Conservation (phyloP, 1,139 yeast species). For the Saccharomyces pastorianus region DNA sequence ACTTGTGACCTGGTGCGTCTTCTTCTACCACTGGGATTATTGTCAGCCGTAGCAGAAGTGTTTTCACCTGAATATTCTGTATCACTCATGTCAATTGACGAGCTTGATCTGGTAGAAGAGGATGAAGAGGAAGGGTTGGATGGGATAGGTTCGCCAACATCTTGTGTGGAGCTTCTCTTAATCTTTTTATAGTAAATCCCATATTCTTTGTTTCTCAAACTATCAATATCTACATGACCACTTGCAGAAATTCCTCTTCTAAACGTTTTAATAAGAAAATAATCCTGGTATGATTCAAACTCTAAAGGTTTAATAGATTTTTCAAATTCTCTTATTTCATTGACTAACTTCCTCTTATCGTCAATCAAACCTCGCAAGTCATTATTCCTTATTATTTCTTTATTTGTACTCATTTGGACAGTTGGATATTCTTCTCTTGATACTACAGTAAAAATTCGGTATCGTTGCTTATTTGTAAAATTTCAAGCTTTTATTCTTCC, state of each 20-base stretch:
- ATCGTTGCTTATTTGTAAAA: too few relatives aligned
- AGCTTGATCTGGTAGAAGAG: not conserved
- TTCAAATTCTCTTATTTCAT: slow-evolving; percentile 14
- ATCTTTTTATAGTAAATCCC: slow-evolving; percentile 23
- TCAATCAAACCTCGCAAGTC: not conserved
- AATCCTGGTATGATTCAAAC: slow-evolving; percentile 31
- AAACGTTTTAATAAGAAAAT: slow-evolving; percentile 24
- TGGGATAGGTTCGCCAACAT: not conserved
- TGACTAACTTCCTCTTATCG: slow-evolving; percentile 10
- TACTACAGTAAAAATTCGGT: too few relatives aligned
- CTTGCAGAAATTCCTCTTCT: slow-evolving; percentile 28
- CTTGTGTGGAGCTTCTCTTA: slow-evolving; percentile 2
- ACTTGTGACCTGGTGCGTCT: slow-evolving; percentile 1
- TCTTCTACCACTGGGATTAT: not conserved
- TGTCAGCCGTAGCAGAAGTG: not conserved
- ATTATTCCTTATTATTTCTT: slow-evolving; percentile 4
- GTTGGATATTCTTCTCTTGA: too few relatives aligned
- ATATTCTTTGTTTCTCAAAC: slow-evolving; percentile 23
- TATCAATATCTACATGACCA: slow-evolving; percentile 28
- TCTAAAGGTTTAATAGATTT: slow-evolving; percentile 23
- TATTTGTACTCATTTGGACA: not conserved
- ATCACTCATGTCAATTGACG: not conserved
- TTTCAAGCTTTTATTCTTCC: too few relatives aligned
- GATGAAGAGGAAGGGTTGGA: not conserved
- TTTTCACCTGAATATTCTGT: not conserved